Evolutionary conservation across 805 yeast species (phyloP).

Genomic region (Kurtzmaniella fragi): DNA sequence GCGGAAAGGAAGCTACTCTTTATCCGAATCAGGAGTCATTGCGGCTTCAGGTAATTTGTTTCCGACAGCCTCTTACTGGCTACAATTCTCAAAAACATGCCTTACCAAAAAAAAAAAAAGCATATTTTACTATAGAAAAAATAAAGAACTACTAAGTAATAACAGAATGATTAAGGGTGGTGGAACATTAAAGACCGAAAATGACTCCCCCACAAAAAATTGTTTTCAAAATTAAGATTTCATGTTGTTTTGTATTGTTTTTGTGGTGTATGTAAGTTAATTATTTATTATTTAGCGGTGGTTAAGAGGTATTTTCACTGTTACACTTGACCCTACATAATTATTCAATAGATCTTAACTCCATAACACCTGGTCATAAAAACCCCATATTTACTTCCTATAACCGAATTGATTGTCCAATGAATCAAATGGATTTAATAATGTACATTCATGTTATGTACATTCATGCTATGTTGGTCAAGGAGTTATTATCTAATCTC

Average conservation of each 20-base stretch:
- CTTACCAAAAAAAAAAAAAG: background rate
- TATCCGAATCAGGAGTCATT: background rate
- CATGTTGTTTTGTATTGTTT: background rate
- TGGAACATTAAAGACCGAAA: background rate
- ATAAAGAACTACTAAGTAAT: background rate
- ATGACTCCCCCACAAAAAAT: background rate
- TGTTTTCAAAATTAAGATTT: background rate
- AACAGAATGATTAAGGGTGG: background rate
- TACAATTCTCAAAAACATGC: background rate
- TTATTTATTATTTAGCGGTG: too few relatives aligned
- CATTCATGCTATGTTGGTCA: too few relatives aligned
- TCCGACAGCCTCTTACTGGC: background rate
- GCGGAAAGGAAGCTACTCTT: background rate
- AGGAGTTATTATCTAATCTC: too few relatives aligned
- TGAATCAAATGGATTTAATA: too few relatives aligned
- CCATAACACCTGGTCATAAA: too few relatives aligned
- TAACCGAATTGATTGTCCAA: too few relatives aligned
- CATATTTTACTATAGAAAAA: background rate
- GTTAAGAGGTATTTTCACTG: too few relatives aligned
- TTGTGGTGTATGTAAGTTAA: background rate
- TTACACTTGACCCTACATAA: too few relatives aligned
- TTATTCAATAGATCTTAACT: too few relatives aligned
- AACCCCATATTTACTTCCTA: too few relatives aligned
- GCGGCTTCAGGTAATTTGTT: background rate
- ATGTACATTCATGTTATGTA: too few relatives aligned